phyloP scores from a whole-genome alignment of 176 grass and related monocot species.

The Poa annua region DNA sequence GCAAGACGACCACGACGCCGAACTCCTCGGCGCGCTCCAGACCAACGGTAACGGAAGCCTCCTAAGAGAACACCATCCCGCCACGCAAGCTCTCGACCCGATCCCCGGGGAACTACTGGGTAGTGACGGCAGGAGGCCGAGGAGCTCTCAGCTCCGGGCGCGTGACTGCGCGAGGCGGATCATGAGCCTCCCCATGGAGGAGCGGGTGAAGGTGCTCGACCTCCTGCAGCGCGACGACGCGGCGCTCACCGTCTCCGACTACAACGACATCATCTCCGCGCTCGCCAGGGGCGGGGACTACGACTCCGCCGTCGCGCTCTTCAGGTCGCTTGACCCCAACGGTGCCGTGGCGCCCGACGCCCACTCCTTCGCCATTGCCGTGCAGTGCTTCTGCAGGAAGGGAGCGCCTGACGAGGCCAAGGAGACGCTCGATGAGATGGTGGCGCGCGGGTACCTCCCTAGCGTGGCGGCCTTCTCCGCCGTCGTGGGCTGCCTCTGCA shows the following conservation, averaged over 20 bases:
- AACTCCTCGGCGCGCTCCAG: slow-evolving; percentile 41
- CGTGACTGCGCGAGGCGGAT: slow-evolving; percentile 60
- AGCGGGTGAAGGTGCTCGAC: slow-evolving; percentile 81
- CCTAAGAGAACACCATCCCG: background rate
- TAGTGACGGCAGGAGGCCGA: background rate
- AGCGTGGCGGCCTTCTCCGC: slow-evolving; percentile 55
- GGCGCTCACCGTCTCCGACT: slow-evolving; percentile 74
- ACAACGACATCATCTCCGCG: slow-evolving; percentile 83
- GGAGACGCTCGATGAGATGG: slow-evolving; percentile 64
- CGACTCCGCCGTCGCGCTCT: slow-evolving; percentile 58
- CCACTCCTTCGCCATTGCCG: slow-evolving; percentile 59
- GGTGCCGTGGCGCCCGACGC: slow-evolving; percentile 51
- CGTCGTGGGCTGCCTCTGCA: slow-evolving; percentile 77
- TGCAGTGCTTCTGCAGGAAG: slow-evolving; percentile 76
- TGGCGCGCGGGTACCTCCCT: slow-evolving; percentile 59
- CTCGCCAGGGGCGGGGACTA: slow-evolving; percentile 62
- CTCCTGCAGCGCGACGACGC: slow-evolving; percentile 64
- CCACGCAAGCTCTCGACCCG: background rate
- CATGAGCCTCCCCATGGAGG: slow-evolving; percentile 65
- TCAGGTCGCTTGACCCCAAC: slow-evolving; percentile 54
- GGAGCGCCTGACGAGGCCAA: slow-evolving; percentile 69
- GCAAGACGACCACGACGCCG: slow-evolving; percentile 41
- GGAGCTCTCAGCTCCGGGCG: slow-evolving; percentile 19
- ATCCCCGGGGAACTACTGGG: background rate
- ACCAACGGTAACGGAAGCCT: slow-evolving; percentile 51